phyloP scores from a whole-genome alignment of 768 basidiomycete genomes.

The Termitomyces sp. region DNA sequence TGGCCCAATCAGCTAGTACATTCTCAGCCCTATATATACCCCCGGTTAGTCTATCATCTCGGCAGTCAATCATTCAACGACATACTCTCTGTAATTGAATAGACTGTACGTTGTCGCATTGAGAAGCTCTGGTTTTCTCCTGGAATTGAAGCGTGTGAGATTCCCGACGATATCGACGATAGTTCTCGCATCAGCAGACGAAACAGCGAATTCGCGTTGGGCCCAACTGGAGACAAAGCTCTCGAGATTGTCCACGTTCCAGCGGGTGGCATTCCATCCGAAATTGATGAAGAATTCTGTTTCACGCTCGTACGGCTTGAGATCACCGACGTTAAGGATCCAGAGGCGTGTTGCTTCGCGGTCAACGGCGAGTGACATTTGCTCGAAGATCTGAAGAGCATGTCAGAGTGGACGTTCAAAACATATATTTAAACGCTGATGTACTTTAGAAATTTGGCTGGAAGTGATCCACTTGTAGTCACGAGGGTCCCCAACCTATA shows the following conservation, averaged over 20 bases:
- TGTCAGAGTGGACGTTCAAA: not conserved
- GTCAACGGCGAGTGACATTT: conserved; percentile 60
- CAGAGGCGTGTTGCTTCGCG: conserved; percentile 55
- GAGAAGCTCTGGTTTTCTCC: conserved; percentile 62
- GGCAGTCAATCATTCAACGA: conserved; percentile 1
- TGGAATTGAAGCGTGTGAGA: conserved; percentile 49
- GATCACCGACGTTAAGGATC: conserved; percentile 72
- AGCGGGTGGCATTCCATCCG: conserved; percentile 55
- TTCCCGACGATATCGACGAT: conserved; percentile 52
- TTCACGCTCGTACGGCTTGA: conserved; percentile 70
- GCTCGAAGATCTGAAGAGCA: conserved; percentile 46
- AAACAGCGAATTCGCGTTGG: conserved; percentile 54
- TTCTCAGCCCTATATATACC: conserved; percentile 45
- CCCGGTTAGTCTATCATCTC: not conserved
- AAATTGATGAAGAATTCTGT: conserved; percentile 63
- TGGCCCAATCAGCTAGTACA: conserved; percentile 45
- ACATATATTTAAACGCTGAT: not conserved
- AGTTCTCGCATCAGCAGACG: conserved; percentile 27
- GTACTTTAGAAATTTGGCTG: conserved; percentile 46
- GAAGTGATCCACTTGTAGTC: conserved; percentile 71
- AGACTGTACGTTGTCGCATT: conserved; percentile 58
- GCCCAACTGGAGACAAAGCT: conserved; percentile 55
- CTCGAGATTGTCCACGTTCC: conserved; percentile 47
- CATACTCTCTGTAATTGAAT: conserved; percentile 65
- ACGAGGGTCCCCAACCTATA: conserved; percentile 54